Conservation (phyloP, 371 early-diverging fungal genomes). For the Lichtheimia corymbifera region DNA sequence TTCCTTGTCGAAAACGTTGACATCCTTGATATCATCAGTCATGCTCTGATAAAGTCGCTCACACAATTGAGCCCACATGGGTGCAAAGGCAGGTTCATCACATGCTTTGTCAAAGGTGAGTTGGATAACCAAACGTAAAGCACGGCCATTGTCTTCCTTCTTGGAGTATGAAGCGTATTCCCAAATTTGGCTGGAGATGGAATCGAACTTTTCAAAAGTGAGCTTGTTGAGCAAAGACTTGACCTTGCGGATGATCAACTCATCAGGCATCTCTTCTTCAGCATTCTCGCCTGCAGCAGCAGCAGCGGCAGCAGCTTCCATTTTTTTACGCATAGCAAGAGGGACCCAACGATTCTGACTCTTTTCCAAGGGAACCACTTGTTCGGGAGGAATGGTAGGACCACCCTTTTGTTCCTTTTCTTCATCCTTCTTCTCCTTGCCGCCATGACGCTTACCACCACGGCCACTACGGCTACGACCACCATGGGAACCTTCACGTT, state of each 20-base stretch:
- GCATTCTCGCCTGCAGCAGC: conserved; percentile 8
- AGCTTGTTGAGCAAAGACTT: conserved; percentile 93
- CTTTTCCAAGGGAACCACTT: conserved; percentile 75
- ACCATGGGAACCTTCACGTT: conserved; percentile 51
- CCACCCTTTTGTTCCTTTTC: conserved; percentile 41
- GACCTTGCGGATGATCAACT: conserved; percentile 75
- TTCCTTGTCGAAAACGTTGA: conserved; percentile 44
- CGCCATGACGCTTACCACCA: conserved; percentile 55
- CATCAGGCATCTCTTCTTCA: conserved; percentile 49
- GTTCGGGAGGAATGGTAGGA: conserved; percentile 63
- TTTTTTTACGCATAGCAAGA: conserved; percentile 31
- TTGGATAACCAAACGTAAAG: conserved; percentile 78
- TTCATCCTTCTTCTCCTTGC: conserved; percentile 24
- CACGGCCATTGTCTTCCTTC: conserved; percentile 68
- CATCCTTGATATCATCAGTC: conserved; percentile 55
- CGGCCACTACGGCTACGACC: conserved; percentile 56
- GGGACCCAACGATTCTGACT: conserved; percentile 88
- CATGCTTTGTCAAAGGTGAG: conserved; percentile 93
- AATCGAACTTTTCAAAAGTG: conserved; percentile 92
- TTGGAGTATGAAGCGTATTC: conserved; percentile 71
- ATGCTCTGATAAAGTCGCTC: conserved; percentile 64
- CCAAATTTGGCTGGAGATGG: conserved; percentile 81
- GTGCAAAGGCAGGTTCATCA: conserved; percentile 88
- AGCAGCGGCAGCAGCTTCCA: conserved; percentile 18
- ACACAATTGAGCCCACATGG: conserved; percentile 91